Base-by-base conservation (phyloP, 2,329 filamentous ascomycete species). In the Alternaria panax region DNA sequence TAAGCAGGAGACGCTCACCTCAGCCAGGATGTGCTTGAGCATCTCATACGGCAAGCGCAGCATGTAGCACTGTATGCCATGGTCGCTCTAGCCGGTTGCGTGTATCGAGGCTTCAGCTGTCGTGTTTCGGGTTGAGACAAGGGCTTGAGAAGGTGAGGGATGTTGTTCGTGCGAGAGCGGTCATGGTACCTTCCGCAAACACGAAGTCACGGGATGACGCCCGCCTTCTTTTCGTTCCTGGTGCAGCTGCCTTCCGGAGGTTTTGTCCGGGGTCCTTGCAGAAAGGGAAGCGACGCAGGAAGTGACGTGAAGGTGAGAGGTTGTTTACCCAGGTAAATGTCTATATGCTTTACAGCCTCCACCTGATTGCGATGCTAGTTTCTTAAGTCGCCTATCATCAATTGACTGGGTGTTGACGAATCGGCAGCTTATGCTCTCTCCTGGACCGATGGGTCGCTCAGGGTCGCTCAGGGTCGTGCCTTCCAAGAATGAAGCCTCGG, bases 131-230 rank as follows among this genome's bases (percentile, higher is more conserved):
- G 16, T 28, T 20, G 14, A 24, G 40, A n/a, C 8, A 9, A 42
- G 40, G 14, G 8, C 7, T 28, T n/a, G 20, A 32, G 32, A 30
- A 38, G 27, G 41, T 30, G 16, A 28, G 27, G 32, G 41, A 20
- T 34, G 53, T 24, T n/a, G 16, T 28, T 18, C 20, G 52, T 20
- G 24, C 46, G 32, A 30, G 16, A n/a, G 32, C 30, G 25, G 24
- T 24, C 48, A 47, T 12, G 7, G 46, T 57, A 47, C 53, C 38
- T 57, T 56, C 46, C 34, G 9, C 18, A 16, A 47, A 53, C 57
- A 42, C 46, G 52, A n/a, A 34, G 47, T 57, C 57, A 57, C 57
- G 57, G 25, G 53, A 60, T 47, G 30, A 22, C 45, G 57, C 46
- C 46, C 24, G n/a, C 28, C 20, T 18, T n/a, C 41, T 27, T 25